Conservation (phyloP, 2,329 filamentous ascomycete species). For the Phialophora verrucosa region DNA sequence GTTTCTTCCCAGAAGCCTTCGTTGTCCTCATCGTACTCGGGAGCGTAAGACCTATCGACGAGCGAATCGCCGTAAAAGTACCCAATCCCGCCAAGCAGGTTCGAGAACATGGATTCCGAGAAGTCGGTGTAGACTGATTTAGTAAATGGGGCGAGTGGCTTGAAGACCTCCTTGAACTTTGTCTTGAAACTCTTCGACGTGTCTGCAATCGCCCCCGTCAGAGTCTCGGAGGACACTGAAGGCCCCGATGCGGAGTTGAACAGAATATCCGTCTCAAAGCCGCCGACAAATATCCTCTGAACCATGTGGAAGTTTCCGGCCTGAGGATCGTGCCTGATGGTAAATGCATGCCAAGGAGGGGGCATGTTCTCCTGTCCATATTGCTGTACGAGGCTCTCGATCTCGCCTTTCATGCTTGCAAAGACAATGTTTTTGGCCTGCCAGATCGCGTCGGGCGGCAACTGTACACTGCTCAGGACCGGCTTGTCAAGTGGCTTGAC, state of each 20-base stretch:
- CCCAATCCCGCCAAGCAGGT: constrained; percentile 89
- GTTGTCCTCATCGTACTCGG: constrained; percentile 92
- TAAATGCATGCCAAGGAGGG: constrained; percentile 84
- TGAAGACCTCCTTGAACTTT: constrained; percentile 74
- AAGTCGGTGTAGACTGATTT: constrained; percentile 76
- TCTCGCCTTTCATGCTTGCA: constrained; percentile 65
- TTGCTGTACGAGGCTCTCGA: constrained; percentile 64
- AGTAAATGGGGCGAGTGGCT: constrained; percentile 76
- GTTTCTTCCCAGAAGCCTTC: constrained; percentile 96
- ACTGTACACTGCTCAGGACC: constrained; percentile 71
- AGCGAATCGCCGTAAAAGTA: constrained; percentile 91
- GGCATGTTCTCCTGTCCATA: constrained; percentile 71
- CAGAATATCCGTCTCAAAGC: constrained; percentile 90
- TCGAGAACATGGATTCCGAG: constrained; percentile 89
- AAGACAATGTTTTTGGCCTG: constrained; percentile 76
- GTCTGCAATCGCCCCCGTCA: constrained; percentile 72
- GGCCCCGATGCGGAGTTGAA: constrained; percentile 78
- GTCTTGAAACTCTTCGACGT: constrained; percentile 72
- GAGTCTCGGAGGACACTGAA: constrained; percentile 63
- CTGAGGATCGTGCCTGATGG: constrained; percentile 71
- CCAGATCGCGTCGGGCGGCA: constrained; percentile 76
- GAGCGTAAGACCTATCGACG: constrained; percentile 87
- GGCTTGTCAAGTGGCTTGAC: constrained; percentile 77
- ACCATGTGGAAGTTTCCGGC: constrained; percentile 83
- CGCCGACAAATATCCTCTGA: constrained; percentile 87